A percentile compares a stretch with the other conserved stretches of the same genome.
phyloP scores from a whole-genome alignment of 352 stramenopile genomes.

The Discostella stelligera region DNA sequence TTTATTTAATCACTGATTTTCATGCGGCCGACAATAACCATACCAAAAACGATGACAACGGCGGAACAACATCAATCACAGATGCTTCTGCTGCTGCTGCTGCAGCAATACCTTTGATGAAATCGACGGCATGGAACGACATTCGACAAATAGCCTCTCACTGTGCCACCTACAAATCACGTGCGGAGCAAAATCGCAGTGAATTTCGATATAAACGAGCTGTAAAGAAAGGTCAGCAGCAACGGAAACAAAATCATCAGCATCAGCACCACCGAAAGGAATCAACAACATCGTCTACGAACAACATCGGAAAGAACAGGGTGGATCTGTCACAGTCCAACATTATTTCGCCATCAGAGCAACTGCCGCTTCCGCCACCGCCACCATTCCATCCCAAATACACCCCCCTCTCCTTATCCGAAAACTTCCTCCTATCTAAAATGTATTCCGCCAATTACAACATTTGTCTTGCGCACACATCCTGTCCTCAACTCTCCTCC shows the following conservation, averaged over 20 bases:
- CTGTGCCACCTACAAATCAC: slow-evolving; percentile 37
- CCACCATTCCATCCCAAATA: slow-evolving; percentile 35
- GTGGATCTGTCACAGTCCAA: background rate
- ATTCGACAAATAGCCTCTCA: slow-evolving; percentile 21
- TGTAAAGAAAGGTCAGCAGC: slow-evolving; percentile 1
- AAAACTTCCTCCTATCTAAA: slow-evolving; percentile 26
- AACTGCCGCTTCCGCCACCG: background rate
- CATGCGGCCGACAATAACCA: background rate
- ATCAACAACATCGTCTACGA: background rate
- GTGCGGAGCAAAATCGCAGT: slow-evolving; percentile 19
- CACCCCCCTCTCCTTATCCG: slow-evolving; percentile 18
- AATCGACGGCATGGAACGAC: slow-evolving; percentile 17
- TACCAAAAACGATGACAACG: background rate
- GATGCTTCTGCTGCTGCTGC: background rate
- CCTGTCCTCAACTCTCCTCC: slow-evolving; percentile 33
- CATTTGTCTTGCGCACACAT: slow-evolving; percentile 21
- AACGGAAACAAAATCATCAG: background rate
- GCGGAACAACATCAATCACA: background rate
- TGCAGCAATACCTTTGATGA: background rate
- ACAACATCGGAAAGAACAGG: background rate
- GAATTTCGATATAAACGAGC: slow-evolving; percentile 39
- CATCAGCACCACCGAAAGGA: background rate
- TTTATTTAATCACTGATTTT: slow-evolving; percentile 20
- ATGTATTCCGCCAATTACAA: slow-evolving; percentile 35
- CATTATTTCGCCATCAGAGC: background rate